Percentiles rank a stretch among this genome's conserved stretches.
Conservation (phyloP, 2,329 filamentous ascomycete species). For the Periconia sp. region DNA sequence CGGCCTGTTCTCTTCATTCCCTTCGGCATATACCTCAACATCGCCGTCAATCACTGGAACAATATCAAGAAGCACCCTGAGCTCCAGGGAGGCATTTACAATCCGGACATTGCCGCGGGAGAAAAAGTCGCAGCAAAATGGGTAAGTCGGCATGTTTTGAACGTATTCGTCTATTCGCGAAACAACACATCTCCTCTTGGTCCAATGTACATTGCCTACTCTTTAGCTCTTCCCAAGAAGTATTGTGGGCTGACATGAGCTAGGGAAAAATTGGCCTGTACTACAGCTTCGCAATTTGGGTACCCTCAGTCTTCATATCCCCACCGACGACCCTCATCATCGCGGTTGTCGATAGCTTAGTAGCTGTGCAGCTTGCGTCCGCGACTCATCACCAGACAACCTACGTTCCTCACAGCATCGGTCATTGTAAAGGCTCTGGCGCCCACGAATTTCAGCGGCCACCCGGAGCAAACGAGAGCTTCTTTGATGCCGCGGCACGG, state of each 20-base stretch:
- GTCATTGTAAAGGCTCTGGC: constrained; percentile 6
- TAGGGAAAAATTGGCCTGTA: constrained; percentile 16
- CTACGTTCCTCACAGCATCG: constrained; percentile 12
- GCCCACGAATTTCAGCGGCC: constrained; percentile 17
- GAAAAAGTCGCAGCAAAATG: constrained; percentile 14
- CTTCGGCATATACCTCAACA: constrained; percentile 11
- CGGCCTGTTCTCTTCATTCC: constrained; percentile 22
- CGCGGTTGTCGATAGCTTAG: constrained; percentile 11
- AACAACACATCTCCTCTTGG: no score
- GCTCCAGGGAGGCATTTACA: constrained; percentile 18
- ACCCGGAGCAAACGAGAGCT: constrained; percentile 31
- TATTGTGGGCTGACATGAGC: constrained; percentile 2
- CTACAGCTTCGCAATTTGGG: constrained; percentile 18
- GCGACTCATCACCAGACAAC: constrained; percentile 8
- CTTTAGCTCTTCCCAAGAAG: no score
- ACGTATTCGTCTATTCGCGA: no score
- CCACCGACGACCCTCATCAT: constrained; percentile 17
- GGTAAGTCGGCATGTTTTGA: no score
- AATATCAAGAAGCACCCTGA: constrained; percentile 11
- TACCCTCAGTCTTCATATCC: constrained; percentile 16
- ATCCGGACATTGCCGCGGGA: constrained; percentile 6
- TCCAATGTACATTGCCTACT: no score
- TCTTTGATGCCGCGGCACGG: constrained; percentile 30
- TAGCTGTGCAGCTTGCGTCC: constrained; percentile 8
- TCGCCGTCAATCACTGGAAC: constrained; percentile 16